These are phyloP conservation scores for Xylariaceae sp. DNA, from an alignment of 2,329 filamentous ascomycete genomes.

Conservation along the genomic window DNA sequence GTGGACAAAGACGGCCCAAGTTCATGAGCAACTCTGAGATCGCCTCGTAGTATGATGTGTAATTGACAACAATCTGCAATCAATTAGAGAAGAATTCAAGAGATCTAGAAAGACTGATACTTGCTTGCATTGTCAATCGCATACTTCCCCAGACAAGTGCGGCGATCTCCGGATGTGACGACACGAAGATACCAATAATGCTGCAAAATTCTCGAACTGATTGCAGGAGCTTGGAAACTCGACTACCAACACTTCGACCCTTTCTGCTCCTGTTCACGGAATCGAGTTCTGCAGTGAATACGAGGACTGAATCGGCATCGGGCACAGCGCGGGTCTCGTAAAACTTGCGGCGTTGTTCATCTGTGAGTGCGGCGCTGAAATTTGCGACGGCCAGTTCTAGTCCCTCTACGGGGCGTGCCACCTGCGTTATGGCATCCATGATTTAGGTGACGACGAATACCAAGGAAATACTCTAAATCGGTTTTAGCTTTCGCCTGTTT, in stretches of 20 bases:
- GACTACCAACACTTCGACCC: slow-evolving; percentile 37
- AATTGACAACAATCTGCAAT: slow-evolving; percentile 42
- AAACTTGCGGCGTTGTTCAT: slow-evolving; percentile 4
- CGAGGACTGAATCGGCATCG: slow-evolving; percentile 40
- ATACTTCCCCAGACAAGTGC: slow-evolving; percentile 52
- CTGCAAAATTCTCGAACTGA: slow-evolving; percentile 46
- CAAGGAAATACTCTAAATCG: no score
- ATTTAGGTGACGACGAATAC: no score
- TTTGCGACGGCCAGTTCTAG: slow-evolving; percentile 1
- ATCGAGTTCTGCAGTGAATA: slow-evolving; percentile 45
- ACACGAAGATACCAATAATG: slow-evolving; percentile 46
- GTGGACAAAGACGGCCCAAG: slow-evolving; percentile 43
- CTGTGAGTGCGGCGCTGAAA: background rate
- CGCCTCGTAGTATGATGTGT: slow-evolving; percentile 47
- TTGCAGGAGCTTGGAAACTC: slow-evolving; percentile 41
- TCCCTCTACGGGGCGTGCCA: background rate
- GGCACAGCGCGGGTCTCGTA: slow-evolving; percentile 24
- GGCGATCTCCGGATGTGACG: slow-evolving; percentile 45
- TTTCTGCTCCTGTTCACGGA: slow-evolving; percentile 26
- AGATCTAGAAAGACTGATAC: slow-evolving; percentile 4
- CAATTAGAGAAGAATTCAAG: background rate
- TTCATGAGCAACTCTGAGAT: slow-evolving; percentile 45
- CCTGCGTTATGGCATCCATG: background rate
- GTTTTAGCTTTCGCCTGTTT: no score
- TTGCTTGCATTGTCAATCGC: slow-evolving; percentile 48